Percentiles rank a stretch among this genome's conserved stretches.
Evolutionary conservation across 768 basidiomycete species (phyloP).

Genomic region (Boletus barrowsii): DNA sequence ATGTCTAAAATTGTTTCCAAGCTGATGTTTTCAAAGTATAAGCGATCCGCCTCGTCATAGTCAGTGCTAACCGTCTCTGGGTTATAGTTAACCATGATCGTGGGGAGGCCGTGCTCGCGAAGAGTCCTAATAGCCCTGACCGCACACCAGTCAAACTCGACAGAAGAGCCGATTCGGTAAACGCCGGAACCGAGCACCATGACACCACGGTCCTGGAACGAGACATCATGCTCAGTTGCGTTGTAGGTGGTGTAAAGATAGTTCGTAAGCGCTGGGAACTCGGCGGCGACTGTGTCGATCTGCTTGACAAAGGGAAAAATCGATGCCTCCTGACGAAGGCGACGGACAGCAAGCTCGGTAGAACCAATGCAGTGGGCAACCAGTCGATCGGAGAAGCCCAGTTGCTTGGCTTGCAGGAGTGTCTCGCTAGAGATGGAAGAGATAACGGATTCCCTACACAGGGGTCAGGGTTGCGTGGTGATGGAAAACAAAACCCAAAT

Average conservation of each 20-base stretch:
- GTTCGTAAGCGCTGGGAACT: slow-evolving; percentile 98
- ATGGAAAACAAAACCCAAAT: slow-evolving; percentile 18
- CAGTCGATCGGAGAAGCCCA: slow-evolving; percentile 94
- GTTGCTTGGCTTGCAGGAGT: slow-evolving; percentile 83
- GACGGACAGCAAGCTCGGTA: slow-evolving; percentile 90
- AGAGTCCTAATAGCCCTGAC: slow-evolving; percentile 95
- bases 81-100: slow-evolving; percentile 99
- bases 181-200: slow-evolving; percentile 98
- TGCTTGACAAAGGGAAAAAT: slow-evolving; percentile 95
- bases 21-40: slow-evolving; percentile 99
- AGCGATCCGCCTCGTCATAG: slow-evolving; percentile 96
- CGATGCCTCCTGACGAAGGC: slow-evolving; percentile 77
- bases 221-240: slow-evolving; percentile 88
- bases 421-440: slow-evolving; percentile 58
- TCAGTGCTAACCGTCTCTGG: slow-evolving; percentile 99
- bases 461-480: neutral
- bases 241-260: slow-evolving; percentile 99
- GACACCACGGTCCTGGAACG: slow-evolving; percentile 87
- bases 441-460: slow-evolving; percentile 56
- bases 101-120: slow-evolving; percentile 90
- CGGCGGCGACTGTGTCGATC: slow-evolving; percentile 98
- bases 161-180: slow-evolving; percentile 97
- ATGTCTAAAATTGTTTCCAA: slow-evolving; percentile 96
- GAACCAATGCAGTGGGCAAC: slow-evolving; percentile 80
- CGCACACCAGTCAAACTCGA: slow-evolving; percentile 99